A percentile compares a stretch with the other conserved stretches of the same genome.
phyloP scores from a whole-genome alignment of 495 filamentous ascomycete genomes.

The Eremomyces bilateralis region DNA sequence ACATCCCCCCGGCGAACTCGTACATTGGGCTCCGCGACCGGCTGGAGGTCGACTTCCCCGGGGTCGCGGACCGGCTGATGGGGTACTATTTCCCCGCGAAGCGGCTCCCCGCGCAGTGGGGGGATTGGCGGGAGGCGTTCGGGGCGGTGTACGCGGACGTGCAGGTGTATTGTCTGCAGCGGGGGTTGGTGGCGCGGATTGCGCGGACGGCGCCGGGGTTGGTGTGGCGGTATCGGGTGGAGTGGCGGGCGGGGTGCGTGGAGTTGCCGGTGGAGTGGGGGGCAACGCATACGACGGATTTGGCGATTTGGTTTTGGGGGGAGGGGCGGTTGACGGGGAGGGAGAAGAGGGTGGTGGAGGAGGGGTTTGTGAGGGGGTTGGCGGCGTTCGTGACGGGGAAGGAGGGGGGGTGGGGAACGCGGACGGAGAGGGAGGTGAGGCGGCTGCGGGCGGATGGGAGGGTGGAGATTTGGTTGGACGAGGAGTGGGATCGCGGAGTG shows the following conservation, averaged over 20 bases:
- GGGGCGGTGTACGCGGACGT: slow-evolving; percentile 35
- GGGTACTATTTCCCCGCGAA: slow-evolving; percentile 24
- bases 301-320: slow-evolving; percentile 36
- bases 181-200: slow-evolving; percentile 15
- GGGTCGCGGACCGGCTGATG: slow-evolving; percentile 22
- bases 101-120: slow-evolving; percentile 15
- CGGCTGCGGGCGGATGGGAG: slow-evolving; percentile 23
- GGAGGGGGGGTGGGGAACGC: slow-evolving; percentile 21
- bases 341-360: slow-evolving; percentile 24
- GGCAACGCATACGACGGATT: slow-evolving; percentile 34
- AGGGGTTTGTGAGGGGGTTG: slow-evolving; percentile 23
- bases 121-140: slow-evolving; percentile 29
- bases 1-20: slow-evolving; percentile 17
- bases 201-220: slow-evolving; percentile 13
- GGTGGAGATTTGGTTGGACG: slow-evolving; percentile 25
- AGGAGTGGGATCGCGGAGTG: slow-evolving; percentile 24
- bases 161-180: slow-evolving; percentile 25
- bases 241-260: slow-evolving; percentile 26
- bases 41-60: slow-evolving; percentile 31
- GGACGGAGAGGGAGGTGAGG: slow-evolving; percentile 21
- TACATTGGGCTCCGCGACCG: slow-evolving; percentile 17
- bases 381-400: slow-evolving; percentile 24
- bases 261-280: slow-evolving; percentile 29
- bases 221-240: slow-evolving; percentile 28
- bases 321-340: slow-evolving; percentile 23